Conservation (phyloP, 2,329 filamentous ascomycete genomes). For the Colletotrichum graminicola region DNA sequence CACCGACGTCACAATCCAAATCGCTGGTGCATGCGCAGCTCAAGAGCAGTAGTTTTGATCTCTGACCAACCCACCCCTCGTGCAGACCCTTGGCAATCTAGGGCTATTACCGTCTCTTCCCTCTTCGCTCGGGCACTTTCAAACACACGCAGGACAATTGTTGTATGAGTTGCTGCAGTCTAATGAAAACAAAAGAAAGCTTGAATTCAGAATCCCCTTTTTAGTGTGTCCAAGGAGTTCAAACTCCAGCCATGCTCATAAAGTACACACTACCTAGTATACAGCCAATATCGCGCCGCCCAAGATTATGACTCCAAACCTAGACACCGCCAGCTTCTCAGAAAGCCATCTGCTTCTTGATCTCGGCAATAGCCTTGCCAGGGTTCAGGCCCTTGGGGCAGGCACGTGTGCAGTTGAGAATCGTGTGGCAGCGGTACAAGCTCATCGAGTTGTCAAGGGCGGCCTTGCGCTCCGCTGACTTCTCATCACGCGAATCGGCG, state of each 20-base stretch:
- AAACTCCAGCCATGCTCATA: conserved; percentile 36
- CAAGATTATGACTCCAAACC: conserved; percentile 40
- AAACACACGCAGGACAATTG: conserved; percentile 14
- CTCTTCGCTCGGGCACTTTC: conserved; percentile 10
- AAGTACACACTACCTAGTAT: conserved; percentile 42
- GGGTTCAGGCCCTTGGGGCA: conserved; percentile 99
- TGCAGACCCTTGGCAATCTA: conserved; percentile 7
- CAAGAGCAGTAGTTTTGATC: no score
- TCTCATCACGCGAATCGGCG: conserved; percentile 93
- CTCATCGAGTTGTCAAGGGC: conserved; percentile 99
- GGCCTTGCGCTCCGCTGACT: conserved; percentile 86
- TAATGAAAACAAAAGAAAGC: conserved; percentile 40
- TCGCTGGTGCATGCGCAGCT: neutral
- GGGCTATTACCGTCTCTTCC: neutral
- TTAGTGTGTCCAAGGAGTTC: conserved; percentile 40
- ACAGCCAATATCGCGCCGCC: conserved; percentile 42
- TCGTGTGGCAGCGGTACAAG: conserved; percentile 98
- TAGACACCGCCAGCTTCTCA: conserved; percentile 46
- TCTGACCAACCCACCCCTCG: no score
- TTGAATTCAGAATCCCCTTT: conserved; percentile 40
- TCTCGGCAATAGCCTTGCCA: conserved; percentile 93
- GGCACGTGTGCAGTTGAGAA: conserved; percentile 97
- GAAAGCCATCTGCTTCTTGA: conserved; percentile 95
- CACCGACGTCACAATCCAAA: neutral
- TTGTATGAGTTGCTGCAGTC: conserved; percentile 24